Conservation (phyloP, 306 rosid genomes). For the Citrullus colocynthis region DNA sequence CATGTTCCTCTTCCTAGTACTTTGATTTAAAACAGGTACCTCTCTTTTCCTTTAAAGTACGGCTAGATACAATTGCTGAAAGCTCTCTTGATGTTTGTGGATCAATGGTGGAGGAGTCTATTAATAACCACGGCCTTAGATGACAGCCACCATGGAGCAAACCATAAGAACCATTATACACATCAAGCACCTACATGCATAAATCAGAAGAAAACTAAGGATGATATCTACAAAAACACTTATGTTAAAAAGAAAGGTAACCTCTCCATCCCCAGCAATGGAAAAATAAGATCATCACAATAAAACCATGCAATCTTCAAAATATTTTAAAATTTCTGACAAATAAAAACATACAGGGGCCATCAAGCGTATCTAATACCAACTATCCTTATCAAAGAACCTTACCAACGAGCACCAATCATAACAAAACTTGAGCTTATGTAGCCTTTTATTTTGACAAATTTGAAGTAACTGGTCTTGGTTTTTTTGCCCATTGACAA, state of each 20-base stretch:
- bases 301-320: background rate
- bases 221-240: background rate
- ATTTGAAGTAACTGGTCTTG: background rate
- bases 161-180: constrained; percentile 80
- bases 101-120: constrained; percentile 90
- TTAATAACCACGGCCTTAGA: constrained; percentile 66
- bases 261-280: background rate
- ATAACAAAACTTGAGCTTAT: background rate
- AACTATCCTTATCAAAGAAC: no score
- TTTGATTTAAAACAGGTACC: constrained; percentile 30
- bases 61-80: constrained; percentile 44
- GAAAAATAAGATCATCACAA: background rate
- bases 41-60: constrained; percentile 46
- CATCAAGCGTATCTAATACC: background rate
- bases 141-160: constrained; percentile 57
- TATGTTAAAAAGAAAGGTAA: background rate
- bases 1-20: background rate
- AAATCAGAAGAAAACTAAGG: constrained; percentile 3
- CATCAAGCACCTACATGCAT: constrained; percentile 60
- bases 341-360: background rate
- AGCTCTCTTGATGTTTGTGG: constrained; percentile 81
- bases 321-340: background rate
- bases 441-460: background rate
- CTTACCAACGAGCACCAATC: background rate
- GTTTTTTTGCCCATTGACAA: background rate